Conservation (phyloP, 2,329 filamentous ascomycete genomes). For the Trichoderma polysporum region DNA sequence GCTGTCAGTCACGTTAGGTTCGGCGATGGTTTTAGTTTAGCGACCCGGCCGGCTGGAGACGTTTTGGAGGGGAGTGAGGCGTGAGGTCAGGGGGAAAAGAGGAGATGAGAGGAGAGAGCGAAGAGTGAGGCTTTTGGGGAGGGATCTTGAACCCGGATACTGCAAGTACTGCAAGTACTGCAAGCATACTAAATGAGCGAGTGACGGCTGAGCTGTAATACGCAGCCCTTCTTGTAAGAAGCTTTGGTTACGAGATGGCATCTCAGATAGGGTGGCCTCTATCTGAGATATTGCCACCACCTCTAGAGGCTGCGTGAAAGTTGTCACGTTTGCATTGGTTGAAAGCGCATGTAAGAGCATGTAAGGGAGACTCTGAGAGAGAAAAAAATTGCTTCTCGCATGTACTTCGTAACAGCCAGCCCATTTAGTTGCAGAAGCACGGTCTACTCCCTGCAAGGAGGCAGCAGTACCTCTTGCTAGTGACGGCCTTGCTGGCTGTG, state of each 20-base stretch:
- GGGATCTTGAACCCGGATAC: neutral
- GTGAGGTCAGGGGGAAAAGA: neutral
- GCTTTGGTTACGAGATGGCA: neutral
- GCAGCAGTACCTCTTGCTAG: neutral
- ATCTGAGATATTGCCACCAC: neutral
- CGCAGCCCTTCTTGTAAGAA: neutral
- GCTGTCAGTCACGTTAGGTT: conserved; percentile 15
- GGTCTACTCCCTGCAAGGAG: neutral
- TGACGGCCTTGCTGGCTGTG: too few species aligned
- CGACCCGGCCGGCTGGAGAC: conserved; percentile 16
- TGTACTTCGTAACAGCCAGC: neutral
- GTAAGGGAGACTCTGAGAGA: neutral
- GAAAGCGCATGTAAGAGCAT: neutral
- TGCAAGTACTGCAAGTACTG: neutral
- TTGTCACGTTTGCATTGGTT: neutral
- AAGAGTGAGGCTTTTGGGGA: neutral
- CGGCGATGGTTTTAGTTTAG: conserved; percentile 14
- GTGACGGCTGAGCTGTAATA: neutral
- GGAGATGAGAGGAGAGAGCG: neutral
- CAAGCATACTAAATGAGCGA: neutral
- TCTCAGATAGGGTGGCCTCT: neutral
- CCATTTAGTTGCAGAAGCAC: neutral
- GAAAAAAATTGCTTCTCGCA: neutral
- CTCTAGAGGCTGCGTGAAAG: neutral
- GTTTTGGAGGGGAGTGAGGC: neutral